Base-by-base conservation (phyloP, 2,329 filamentous ascomycete genomes). In the Microsporum ferrugineum region DNA sequence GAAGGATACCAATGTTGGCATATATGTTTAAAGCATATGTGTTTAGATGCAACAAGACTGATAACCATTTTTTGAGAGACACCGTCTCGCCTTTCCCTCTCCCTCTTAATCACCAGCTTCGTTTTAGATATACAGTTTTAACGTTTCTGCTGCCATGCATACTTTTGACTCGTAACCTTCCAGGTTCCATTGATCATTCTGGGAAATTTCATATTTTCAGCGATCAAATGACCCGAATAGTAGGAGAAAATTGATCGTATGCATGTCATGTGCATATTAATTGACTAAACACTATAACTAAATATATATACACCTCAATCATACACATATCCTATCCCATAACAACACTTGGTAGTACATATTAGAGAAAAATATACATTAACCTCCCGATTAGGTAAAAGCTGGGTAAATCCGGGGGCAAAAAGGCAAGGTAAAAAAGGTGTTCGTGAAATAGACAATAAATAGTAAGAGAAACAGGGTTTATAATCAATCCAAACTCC, bases 1-100 rank as follows among this genome's bases (percentile, higher is more conserved):
- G 88, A 95, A 95, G 84, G 90, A 95, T 73, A 83, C 79, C 57
- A 75, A 75, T 65, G 72, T 74, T 68, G 74, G 74, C 60, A 77
- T 77, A 63, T 77, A 77, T 65, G 75, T 77, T 23, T 23, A 23
- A 23, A 23, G 74, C 60, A 77, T 77, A 63, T 77, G 76, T 65
- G 75, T 77, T 60, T 77, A 60, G 63, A 57, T 45, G 14, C 62
- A 33, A 36, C 38, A 23, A 8, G 61, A 36, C 14, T 36, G 45
- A 58, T 43, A 61, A 49, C 57, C 57, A 8, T 59, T 8, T 58
- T 58, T 60, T 55, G 31, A 23, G 33, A 23, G 51, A 55, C 17
- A 31, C 49, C 8, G 31, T 55, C 5, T n/a, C 27, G 31, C 29
- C 33, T 36, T n/a, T n/a, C 17, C 33, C n/a, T 55, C 31, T 34